Evolutionary conservation across 106 monocot species (phyloP), one percentile per base, ranked within the genome.

Genomic region (Posidonia australis): DNA sequence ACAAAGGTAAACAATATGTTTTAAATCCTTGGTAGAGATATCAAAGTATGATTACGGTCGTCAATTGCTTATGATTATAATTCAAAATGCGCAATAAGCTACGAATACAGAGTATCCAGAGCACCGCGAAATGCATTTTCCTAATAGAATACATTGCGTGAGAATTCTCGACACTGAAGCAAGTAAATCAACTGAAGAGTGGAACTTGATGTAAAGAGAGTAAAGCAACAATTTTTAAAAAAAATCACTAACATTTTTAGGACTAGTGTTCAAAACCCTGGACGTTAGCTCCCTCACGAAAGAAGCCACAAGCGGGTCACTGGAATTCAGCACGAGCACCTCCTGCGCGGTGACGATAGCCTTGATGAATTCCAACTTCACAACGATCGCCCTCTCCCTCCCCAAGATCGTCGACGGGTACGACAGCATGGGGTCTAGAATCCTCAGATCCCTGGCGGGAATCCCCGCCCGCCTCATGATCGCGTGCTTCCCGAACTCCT

Each of bases 401-500:
- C 86, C 86, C 3, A 86, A 64, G 20, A 82, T 79, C 30, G 79
- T 86, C 18, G 79, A 86, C 32, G 82, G 82, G 49, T 86, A 86
- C 47, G 81, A 81, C 44, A 86, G 64, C 66, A 73, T 60, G 16
- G 82, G 79, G 55, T 86, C 86, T n/a, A 86, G 74, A 5, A 79
- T 67, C 67, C 86, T 58, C 52, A 82, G 69, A 56, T 82, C 86
- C 16, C 86, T 73, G 17, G 82, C 86, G 5, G 82, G 86, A 22
- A 86, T 55, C 17, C 86, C 79, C 68, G 82, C 77, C 49, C 76
- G 69, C 17, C 77, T 26, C 86, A 86, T 86, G 64, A 86, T 79
- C 59, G 76, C 66, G 52, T 86, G 86, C 73, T 77, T 86, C 51
- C 82, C 82, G 16, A 74, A 62, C 64, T 82, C 81, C 51, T 81